A percentile compares a stretch with the other conserved stretches of the same genome.
These are phyloP conservation scores for Botrytis fragariae DNA, from an alignment of 2,329 filamentous ascomycete species.

Conservation along the genomic window DNA sequence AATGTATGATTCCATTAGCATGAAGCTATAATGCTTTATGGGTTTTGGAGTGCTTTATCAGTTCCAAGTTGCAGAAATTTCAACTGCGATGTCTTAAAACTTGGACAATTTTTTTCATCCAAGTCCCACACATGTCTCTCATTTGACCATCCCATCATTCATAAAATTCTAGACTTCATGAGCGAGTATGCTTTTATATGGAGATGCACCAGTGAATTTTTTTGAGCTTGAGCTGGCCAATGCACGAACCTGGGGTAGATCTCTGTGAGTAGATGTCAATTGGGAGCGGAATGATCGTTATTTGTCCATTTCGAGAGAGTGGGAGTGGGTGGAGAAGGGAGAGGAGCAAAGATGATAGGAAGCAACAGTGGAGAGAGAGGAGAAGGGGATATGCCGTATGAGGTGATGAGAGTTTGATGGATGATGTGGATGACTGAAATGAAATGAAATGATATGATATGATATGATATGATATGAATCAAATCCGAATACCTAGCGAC, in stretches of 20 bases:
- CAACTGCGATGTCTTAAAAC: constrained; percentile 2
- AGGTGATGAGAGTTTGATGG: not conserved
- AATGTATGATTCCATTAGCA: not conserved
- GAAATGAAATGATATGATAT: not conserved
- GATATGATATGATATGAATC: not conserved
- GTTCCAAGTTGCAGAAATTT: constrained; percentile 16
- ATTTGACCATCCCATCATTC: not conserved
- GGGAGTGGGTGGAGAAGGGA: not conserved
- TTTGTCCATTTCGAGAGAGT: not conserved
- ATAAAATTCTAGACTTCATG: constrained; percentile 8
- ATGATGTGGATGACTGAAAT: not conserved
- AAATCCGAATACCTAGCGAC: not conserved
- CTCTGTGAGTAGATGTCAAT: not conserved
- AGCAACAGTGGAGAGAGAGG: not conserved
- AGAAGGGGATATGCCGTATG: not conserved
- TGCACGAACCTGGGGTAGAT: constrained; percentile 17
- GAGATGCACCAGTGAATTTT: not conserved
- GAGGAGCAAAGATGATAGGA: not conserved
- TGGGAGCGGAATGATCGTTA: not conserved
- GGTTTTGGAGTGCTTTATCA: constrained; percentile 3
- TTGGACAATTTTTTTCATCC: not conserved
- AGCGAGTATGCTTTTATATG: constrained; percentile 1
- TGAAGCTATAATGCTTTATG: not conserved
- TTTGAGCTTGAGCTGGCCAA: not conserved
- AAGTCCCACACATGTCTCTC: not conserved